Evolutionary conservation across 768 basidiomycete species (phyloP), one percentile per base, ranked within the genome.

Genomic region (Myochromella boudieri): DNA sequence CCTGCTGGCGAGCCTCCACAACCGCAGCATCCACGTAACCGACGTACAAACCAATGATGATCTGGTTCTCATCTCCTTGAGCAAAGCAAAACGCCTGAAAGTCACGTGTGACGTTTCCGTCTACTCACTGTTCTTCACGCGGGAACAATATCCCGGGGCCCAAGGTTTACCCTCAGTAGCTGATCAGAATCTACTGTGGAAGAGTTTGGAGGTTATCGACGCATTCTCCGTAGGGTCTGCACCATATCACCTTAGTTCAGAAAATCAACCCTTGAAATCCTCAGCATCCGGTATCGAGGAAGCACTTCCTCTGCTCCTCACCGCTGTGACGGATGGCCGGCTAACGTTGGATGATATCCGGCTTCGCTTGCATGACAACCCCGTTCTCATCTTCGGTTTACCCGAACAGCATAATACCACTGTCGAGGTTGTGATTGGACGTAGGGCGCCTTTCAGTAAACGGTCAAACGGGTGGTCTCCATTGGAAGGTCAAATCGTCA

Each of bases 21-120:
- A 77, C 59, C 84, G 93, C 50, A 84, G 81, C 54, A 80, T 98
- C 8, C 97, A 99, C 64, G 79, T 98, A 54, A 91, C 91, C 7
- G 89, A 95, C 57, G 91, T 98, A 25, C 84, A 84, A 51, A 87
- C 77, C 52, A 78, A 80, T 54, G 92, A 95, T 44, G 97, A 98
- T 60, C 72, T 99, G 38, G 74, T 87, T 24, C 71, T 99, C 48
- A 97, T 99, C 62, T 85, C 88, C 2, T 76, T 99, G 29, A 94
- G 92, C 78, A 99, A 99, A 71, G 85, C 86, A 32, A 95, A 93
- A 71, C 76, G 88, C 10, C 80, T 98, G 57, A 88, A 91, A 59
- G 95, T 97, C 40, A 97, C 95, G 3, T 98, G 95, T 65, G 97
- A 99, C 57, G 91, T 97, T 25, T 85, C 94, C 11, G 78, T 97